phyloP scores from a whole-genome alignment of 805 yeast genomes.

The Candida nemodendra region DNA sequence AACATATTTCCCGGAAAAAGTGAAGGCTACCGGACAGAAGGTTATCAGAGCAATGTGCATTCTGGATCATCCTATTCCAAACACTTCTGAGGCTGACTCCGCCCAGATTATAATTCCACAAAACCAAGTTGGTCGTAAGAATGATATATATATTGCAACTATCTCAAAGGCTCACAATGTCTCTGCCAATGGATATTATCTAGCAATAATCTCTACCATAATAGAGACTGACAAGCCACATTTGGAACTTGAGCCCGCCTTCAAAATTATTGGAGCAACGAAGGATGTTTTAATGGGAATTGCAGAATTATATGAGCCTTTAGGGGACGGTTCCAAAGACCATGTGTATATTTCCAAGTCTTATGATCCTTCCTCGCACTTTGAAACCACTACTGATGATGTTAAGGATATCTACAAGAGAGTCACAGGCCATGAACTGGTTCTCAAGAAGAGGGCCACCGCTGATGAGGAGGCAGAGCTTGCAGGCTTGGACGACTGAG shows the following conservation, averaged over 20 bases:
- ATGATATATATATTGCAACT: slow-evolving; percentile 92
- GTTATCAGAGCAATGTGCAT: slow-evolving; percentile 87
- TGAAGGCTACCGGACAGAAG: slow-evolving; percentile 65
- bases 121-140: slow-evolving; percentile 87
- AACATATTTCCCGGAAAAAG: slow-evolving; percentile 89
- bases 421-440: slow-evolving; percentile 89
- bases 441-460: slow-evolving; percentile 70
- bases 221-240: slow-evolving; percentile 94
- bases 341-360: slow-evolving; percentile 82
- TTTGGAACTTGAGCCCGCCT: slow-evolving; percentile 88
- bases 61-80: slow-evolving; percentile 84
- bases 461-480: slow-evolving; percentile 60
- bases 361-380: slow-evolving; percentile 93
- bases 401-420: slow-evolving; percentile 91
- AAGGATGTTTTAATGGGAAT: slow-evolving; percentile 91
- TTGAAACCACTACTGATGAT: slow-evolving; percentile 94
- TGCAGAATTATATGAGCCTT: slow-evolving; percentile 86
- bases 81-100: slow-evolving; percentile 80
- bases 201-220: slow-evolving; percentile 92
- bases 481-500: slow-evolving; percentile 30
- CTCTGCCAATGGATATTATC: slow-evolving; percentile 80
- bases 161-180: slow-evolving; percentile 89
- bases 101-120: slow-evolving; percentile 95
- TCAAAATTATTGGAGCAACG: slow-evolving; percentile 78
- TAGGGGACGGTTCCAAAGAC: slow-evolving; percentile 76